A percentile compares a stretch with the other conserved stretches of the same genome.
Evolutionary conservation across 2,329 filamentous ascomycete species (phyloP).

Genomic region (Colletotrichum paranaense): DNA sequence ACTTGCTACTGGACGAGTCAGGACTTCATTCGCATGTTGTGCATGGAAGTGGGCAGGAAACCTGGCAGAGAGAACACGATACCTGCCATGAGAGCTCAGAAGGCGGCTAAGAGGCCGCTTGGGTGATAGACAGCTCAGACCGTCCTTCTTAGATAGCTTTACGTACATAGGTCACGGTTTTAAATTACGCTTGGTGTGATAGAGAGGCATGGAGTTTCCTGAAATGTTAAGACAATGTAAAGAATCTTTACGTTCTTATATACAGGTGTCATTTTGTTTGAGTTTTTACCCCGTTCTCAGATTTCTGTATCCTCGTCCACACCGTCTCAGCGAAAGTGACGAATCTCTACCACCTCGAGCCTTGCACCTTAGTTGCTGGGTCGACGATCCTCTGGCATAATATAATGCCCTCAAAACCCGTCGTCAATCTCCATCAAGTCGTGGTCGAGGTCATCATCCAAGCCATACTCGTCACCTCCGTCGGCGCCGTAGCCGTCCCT

Average conservation of each 20-base stretch:
- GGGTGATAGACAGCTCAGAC: background rate
- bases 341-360: too few species aligned
- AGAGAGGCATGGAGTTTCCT: background rate
- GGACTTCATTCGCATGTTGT: conserved; percentile 92
- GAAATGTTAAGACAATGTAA: background rate
- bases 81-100: conserved; percentile 68
- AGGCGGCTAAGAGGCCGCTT: conserved; percentile 52
- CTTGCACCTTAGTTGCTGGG: too few species aligned
- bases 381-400: background rate
- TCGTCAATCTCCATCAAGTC: conserved; percentile 65
- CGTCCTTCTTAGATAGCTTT: background rate
- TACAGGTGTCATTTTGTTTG: too few species aligned
- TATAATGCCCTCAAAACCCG: conserved; percentile 34
- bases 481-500: conserved; percentile 40
- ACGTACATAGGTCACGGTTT: background rate
- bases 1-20: conserved; percentile 91
- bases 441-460: conserved; percentile 64
- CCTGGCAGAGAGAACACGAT: conserved; percentile 73
- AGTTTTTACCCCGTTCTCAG: too few species aligned
- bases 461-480: conserved; percentile 58
- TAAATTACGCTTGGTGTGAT: background rate
- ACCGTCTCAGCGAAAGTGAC: too few species aligned
- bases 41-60: conserved; percentile 84
- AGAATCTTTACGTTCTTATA: too few species aligned
- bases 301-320: too few species aligned